These are phyloP conservation scores for Hansenula sp. DNA, from an alignment of 1,139 yeast species.

Conservation along the genomic window DNA sequence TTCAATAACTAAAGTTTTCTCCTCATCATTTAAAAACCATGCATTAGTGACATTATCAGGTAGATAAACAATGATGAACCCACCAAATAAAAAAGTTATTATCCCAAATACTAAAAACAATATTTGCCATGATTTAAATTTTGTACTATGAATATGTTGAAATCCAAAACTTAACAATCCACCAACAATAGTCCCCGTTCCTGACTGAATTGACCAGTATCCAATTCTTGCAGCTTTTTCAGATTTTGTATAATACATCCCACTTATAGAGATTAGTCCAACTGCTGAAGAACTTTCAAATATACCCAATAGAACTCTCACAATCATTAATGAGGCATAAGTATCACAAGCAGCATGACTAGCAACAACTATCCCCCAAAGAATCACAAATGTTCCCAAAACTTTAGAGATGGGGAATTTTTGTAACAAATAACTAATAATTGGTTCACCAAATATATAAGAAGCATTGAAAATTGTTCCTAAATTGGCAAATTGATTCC, in stretches of 20 bases:
- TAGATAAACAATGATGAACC: slow-evolving; percentile 33
- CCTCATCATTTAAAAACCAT: slow-evolving; percentile 31
- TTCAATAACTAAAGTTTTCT: slow-evolving; percentile 37
- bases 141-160: slow-evolving; percentile 19
- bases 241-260: slow-evolving; percentile 47
- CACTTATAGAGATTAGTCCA: slow-evolving; percentile 51
- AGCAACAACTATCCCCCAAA: slow-evolving; percentile 44
- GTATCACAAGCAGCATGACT: slow-evolving; percentile 36
- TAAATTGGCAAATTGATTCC: slow-evolving; percentile 36
- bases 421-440: slow-evolving; percentile 46
- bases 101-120: slow-evolving; percentile 38
- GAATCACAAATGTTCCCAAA: slow-evolving; percentile 31
- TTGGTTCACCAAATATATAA: slow-evolving; percentile 39
- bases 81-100: slow-evolving; percentile 42
- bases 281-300: slow-evolving; percentile 57
- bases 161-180: slow-evolving; percentile 50
- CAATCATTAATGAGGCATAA: slow-evolving; percentile 45
- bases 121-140: slow-evolving; percentile 34
- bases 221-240: slow-evolving; percentile 52
- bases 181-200: slow-evolving; percentile 50
- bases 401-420: slow-evolving; percentile 39
- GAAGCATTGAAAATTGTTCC: slow-evolving; percentile 50
- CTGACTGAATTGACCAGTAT: slow-evolving; percentile 45
- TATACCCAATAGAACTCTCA: slow-evolving; percentile 49
- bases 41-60: slow-evolving; percentile 42